Conservation (phyloP, 306 rosid species). For the Elaeagnus macrophylla region DNA sequence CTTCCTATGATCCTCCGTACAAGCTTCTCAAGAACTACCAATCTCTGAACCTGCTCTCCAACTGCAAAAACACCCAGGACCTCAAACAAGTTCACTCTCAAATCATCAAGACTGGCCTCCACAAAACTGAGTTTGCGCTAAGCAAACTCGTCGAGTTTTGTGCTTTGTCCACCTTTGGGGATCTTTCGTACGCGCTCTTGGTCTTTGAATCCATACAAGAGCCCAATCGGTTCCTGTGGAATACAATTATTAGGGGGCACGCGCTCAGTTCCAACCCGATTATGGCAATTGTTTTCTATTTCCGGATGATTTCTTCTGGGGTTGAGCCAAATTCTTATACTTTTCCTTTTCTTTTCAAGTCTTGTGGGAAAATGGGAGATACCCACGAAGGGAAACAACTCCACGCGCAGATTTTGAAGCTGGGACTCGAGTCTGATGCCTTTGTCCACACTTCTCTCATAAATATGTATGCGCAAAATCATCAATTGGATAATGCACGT, state of each 20-base stretch:
- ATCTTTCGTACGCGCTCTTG: conserved; percentile 7
- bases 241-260: conserved; percentile 17
- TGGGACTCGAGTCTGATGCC: conserved; percentile 21
- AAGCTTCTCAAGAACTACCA: too few species aligned
- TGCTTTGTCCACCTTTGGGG: conserved; percentile 9
- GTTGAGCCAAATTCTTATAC: conserved; percentile 18
- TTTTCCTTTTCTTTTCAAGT: conserved; percentile 22
- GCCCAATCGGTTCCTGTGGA: conserved; percentile 17
- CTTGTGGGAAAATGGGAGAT: conserved; percentile 19
- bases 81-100: conserved; percentile 26
- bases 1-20: too few species aligned
- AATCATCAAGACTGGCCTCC: conserved; percentile 17
- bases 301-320: conserved; percentile 7
- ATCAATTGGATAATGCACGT: conserved; percentile 43
- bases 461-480: conserved; percentile 36
- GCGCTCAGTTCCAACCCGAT: neutral
- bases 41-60: too few species aligned
- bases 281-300: conserved; percentile 13
- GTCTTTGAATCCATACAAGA: conserved; percentile 16
- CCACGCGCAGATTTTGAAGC: conserved; percentile 20
- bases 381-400: conserved; percentile 15
- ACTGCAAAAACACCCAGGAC: neutral
- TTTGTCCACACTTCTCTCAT: conserved; percentile 21
- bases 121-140: conserved; percentile 10
- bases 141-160: conserved; percentile 19